Base-by-base conservation (phyloP, 2,329 filamentous ascomycete species). In the Pleurostoma richardsiae region DNA sequence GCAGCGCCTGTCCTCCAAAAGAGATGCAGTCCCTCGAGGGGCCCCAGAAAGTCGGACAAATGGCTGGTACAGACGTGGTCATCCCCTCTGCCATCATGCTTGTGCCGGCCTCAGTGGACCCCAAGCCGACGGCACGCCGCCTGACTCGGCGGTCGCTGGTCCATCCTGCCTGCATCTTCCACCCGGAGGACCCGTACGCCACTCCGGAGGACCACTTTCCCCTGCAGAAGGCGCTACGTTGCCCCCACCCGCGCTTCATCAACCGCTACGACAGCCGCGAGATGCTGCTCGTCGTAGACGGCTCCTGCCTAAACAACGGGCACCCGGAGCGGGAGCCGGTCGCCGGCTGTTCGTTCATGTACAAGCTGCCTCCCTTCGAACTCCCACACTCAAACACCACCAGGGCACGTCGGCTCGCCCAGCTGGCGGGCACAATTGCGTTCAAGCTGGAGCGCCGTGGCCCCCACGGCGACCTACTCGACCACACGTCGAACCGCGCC, bases 401-500 rank as follows among this genome's bases (percentile, higher is more conserved):
- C 19, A 19, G 19, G 19, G 19, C 19, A 19, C 19, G 19, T 19
- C 19, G 19, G 19, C 33, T n/a, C 8, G n/a, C 33, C n/a, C n/a
- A 36, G 7, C 40, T 47, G 4, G 44, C 55, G 11, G 53, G 60
- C 26, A 53, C 45, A 27, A 46, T 60, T 38, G 53, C 52, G 1
- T 64, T 67, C 44, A 63, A 60, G 1, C 60, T 72, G 2, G 70
- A 73, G 52, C 52, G 53, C 8, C 40, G 55, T 30, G 67, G 69
- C 1, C 69, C 69, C 0, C 52, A 44, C 7, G 66, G 62, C 11
- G 56, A 66, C 6, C 52, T 44, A 5, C 29, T 43, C 4, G 48
- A 52, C 27, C 64, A 67, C 44, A 77, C 69, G 4, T 73, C 65
- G 52, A 72, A 73, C 47, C 63, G 72, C 2, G 73, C 73, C 7